Evolutionary conservation across 2,329 filamentous ascomycete genomes (phyloP), one percentile per base, ranked within the genome.

Genomic region (Coleophoma eucalyptorum): DNA sequence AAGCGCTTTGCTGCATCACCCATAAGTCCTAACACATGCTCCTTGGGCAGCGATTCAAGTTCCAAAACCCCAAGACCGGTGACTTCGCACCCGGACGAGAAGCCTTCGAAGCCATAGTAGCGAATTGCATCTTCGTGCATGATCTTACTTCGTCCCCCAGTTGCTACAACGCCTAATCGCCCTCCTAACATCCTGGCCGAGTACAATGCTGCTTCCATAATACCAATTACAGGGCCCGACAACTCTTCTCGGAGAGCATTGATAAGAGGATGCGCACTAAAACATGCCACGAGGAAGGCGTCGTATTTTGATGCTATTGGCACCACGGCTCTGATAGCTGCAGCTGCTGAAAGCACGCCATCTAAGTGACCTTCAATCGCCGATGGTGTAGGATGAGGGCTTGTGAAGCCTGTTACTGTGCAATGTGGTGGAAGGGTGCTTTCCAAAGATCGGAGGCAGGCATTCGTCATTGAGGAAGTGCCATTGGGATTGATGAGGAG

Each of bases 91-190:
- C 65, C 62, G 65, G 68, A 49, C 3, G 63, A 65, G 4, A 69
- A 71, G 0, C 87, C 89, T 0, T 95, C 69, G 55, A 86, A 0
- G 67, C 68, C 5, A 70, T 72, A 0, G 90, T 85, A 0, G 84
- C 91, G 0, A 76, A 72, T 2, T 69, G 74, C 50, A 94, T 85
- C 1, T 73, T 69, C 65, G 90, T 87, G 92, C 92, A 97, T 59
- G 86, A 73, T 67, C 37, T 66, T 68, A 19, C 67, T 70, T 18
- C 69, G 87, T 51, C 81, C 81, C 0, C 91, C 92, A 0, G 92
- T 97, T 2, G 88, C 92, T 6, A 97, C 86, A 53, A 97, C 92
- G 4, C 90, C 92, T 72, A 94, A 95, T 43, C 70, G 71, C 57
- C 81, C 67, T 2, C 77, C 77, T 2, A 80, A 66, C 50, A 76